Conservation (phyloP, 495 filamentous ascomycete genomes). For the Schizothecium vesticola region DNA sequence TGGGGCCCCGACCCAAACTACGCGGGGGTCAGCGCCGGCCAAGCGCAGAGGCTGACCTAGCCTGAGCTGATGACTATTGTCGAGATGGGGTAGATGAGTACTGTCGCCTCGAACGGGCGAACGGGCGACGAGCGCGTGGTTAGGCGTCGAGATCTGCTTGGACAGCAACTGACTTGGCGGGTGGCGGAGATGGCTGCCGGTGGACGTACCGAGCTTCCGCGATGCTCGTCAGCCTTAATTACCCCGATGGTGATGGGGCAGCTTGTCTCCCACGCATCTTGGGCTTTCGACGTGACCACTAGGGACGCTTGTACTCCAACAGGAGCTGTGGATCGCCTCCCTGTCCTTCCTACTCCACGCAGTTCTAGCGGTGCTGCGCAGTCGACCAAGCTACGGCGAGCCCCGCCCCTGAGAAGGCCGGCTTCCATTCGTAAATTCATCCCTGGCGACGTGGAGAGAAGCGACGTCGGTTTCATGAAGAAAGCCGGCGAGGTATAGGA, state of each 20-base stretch:
- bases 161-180: too few species aligned
- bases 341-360: background rate
- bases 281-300: background rate
- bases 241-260: background rate
- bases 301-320: background rate
- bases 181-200: background rate
- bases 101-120: background rate
- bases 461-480: background rate
- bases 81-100: too few species aligned
- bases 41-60: background rate
- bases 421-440: background rate
- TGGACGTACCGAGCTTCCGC: background rate
- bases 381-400: background rate
- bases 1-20: background rate
- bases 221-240: background rate
- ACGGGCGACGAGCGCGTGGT: background rate
- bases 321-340: background rate
- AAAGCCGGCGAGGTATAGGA: background rate
- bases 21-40: background rate
- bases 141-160: background rate
- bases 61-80: background rate
- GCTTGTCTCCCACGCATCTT: background rate
- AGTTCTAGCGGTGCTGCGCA: background rate
- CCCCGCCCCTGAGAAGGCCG: background rate
- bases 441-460: background rate